A percentile compares a stretch with the other conserved stretches of the same genome.
These are phyloP conservation scores for Huiozyma sinensis DNA, from an alignment of 805 yeast species.

Conservation along the genomic window DNA sequence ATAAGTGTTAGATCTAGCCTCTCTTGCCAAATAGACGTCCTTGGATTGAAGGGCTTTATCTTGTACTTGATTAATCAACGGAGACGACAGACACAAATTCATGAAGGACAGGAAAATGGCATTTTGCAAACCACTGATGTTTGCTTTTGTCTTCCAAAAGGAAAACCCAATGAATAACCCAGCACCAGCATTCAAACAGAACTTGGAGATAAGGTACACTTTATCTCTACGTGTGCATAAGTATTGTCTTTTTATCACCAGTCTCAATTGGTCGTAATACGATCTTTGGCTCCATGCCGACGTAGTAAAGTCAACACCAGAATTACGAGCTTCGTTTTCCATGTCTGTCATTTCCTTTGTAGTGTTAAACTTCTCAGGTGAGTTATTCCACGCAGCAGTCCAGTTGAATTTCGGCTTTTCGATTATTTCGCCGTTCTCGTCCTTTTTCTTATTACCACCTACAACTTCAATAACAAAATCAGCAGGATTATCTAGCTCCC, in stretches of 20 bases:
- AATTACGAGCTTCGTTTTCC: conserved; percentile 11
- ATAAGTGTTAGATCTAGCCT: conserved; percentile 60
- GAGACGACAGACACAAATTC: conserved; percentile 47
- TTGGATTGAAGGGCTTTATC: conserved; percentile 48
- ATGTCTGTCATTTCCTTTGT: conserved; percentile 4
- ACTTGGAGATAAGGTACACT: conserved; percentile 50
- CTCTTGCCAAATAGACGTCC: conserved; percentile 61
- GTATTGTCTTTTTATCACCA: conserved; percentile 34
- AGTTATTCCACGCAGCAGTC: conserved; percentile 16
- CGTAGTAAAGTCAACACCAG: conserved; percentile 12
- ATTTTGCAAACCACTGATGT: conserved; percentile 49
- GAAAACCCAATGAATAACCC: conserved; percentile 68
- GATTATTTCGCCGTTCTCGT: conserved; percentile 28
- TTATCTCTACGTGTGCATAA: conserved; percentile 50
- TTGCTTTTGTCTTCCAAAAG: conserved; percentile 48
- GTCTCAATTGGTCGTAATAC: conserved; percentile 34
- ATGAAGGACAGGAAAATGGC: conserved; percentile 53
- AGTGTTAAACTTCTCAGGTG: conserved; percentile 8
- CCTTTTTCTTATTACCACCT: conserved; percentile 40
- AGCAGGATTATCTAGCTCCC: conserved; percentile 53
- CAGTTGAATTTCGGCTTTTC: conserved; percentile 9
- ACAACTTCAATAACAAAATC: conserved; percentile 63
- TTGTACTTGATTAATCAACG: conserved; percentile 55
- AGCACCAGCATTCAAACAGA: conserved; percentile 39
- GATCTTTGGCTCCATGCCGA: conserved; percentile 28